These are phyloP conservation scores for Xylariaceae sp. DNA, from an alignment of 2,329 filamentous ascomycete species.

Conservation along the genomic window DNA sequence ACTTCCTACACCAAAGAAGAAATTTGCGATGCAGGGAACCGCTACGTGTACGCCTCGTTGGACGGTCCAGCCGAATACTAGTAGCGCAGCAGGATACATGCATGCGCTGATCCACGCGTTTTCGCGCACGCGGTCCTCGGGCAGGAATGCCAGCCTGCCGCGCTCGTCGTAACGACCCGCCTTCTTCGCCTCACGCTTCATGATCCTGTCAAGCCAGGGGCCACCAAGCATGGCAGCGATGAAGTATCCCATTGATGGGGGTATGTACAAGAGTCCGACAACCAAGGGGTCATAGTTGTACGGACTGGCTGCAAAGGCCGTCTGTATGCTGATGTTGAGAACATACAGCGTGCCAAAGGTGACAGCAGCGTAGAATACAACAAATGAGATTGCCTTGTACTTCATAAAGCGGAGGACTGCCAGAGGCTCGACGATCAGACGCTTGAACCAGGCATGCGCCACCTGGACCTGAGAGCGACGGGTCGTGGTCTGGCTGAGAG, in stretches of 20 bases:
- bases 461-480: conserved; percentile 57
- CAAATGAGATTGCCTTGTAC: conserved; percentile 69
- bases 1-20: conserved; percentile 70
- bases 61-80: conserved; percentile 75
- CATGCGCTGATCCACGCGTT: conserved; percentile 74
- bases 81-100: conserved; percentile 64
- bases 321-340: conserved; percentile 72
- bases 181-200: conserved; percentile 69
- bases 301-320: conserved; percentile 60
- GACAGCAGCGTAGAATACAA: conserved; percentile 69
- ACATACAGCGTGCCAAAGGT: conserved; percentile 74
- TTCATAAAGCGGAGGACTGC: conserved; percentile 66
- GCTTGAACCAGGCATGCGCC: conserved; percentile 50
- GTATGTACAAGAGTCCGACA: conserved; percentile 74
- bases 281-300: conserved; percentile 67
- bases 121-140: conserved; percentile 78
- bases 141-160: conserved; percentile 63
- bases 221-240: conserved; percentile 65
- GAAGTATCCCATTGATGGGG: conserved; percentile 69
- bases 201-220: conserved; percentile 75
- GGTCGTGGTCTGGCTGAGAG: conserved; percentile 52
- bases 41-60: conserved; percentile 62
- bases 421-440: conserved; percentile 67
- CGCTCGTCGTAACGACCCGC: conserved; percentile 64
- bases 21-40: conserved; percentile 59